Evolutionary conservation across 345 rosid genomes (phyloP), one percentile per base, ranked within the genome.

Genomic region (Eucalyptus pauciflora): DNA sequence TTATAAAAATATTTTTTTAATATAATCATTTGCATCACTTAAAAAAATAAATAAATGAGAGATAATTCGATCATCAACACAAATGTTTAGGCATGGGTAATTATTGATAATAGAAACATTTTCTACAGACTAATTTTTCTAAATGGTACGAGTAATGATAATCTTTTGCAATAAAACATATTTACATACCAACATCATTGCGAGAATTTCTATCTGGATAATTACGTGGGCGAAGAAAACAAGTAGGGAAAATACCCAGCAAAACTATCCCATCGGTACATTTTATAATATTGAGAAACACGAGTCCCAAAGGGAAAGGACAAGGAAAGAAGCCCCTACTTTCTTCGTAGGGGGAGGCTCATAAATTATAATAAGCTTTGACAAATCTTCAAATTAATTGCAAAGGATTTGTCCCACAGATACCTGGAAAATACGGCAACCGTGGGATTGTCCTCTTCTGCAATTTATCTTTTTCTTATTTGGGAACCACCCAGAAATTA

Each of bases 11-110:
- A n/a, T 29, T 60, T 14, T 11, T 49, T 49, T 8, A 9, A 58
- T 3, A 31, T 31, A 31, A 67, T 31, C 2, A 0, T 18, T 16
- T 1, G 3, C n/a, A 31, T 67, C 0, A 3, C 6, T 67, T n/a
- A n/a, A 4, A 67, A n/a, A 64, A 67, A n/a, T 31, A 31, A 3
- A 69, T 8, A 3, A 31, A 31, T 0, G 3, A 27, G 16, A 62
- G 69, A 62, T 27, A 1, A 6, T 27, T 60, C 1, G 17, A 62
- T 6, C 4, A 3, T 62, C 8, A 27, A 62, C 6, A 13, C 7
- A 29, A 67, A 31, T 31, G 4, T 31, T 67, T 4, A 67, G 12
- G 11, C 1, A 33, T 8, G 79, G 0, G 1, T 69, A n/a, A 25
- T 64, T 64, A 15, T n/a, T n/a, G 37, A 2, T 13, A 64, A 64